Base-by-base conservation (phyloP, 2,329 filamentous ascomycete species). In the Fusarium fujikuroi region DNA sequence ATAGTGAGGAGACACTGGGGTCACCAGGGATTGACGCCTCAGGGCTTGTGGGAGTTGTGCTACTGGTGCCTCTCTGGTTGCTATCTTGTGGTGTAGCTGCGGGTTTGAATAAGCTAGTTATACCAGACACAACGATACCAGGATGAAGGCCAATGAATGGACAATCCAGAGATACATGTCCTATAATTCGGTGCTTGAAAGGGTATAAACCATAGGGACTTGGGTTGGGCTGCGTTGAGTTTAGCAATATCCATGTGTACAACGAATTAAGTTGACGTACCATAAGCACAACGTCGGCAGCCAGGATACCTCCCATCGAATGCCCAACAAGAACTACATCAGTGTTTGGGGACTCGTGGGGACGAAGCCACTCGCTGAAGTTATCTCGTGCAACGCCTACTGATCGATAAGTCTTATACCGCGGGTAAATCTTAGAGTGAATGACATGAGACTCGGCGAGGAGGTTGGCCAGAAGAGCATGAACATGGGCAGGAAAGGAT, bases 81-180 rank as follows among this genome's bases (percentile, higher is more conserved):
- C 56, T 49, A 37, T 76, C 62, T 28, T 73, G 66, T 14, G 60
- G 74, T 28, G 75, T 77, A 19, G 83, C 79, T 16, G 84, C 81
- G 7, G 85, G 81, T 40, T 86, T 83, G 81, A 97, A 96, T 16
- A 97, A 86, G 78, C 93, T 95, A 5, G 91, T 89, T 60, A 97
- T 88, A 4, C 95, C 94, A 42, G 93, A 93, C n/a, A 91, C 88
- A 46, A 97, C 89, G 46, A 98, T 92, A 10, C 95, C 93, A 3
- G 94, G 95, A 81, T 98, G 94, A 79, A 98, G 92, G 7, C 95
- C 95, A 10, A 97, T 85, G 66, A 97, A 94, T 0, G 95, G 95
- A 0, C 93, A 92, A 81, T 98, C 95, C 54, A 97, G 92, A 63
- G 93, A 93, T 63, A 98, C 86, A 9, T 91, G 91, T 0, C 95